phyloP scores from a whole-genome alignment of 2,329 filamentous ascomycete species.

The Lanzia echinophila region DNA sequence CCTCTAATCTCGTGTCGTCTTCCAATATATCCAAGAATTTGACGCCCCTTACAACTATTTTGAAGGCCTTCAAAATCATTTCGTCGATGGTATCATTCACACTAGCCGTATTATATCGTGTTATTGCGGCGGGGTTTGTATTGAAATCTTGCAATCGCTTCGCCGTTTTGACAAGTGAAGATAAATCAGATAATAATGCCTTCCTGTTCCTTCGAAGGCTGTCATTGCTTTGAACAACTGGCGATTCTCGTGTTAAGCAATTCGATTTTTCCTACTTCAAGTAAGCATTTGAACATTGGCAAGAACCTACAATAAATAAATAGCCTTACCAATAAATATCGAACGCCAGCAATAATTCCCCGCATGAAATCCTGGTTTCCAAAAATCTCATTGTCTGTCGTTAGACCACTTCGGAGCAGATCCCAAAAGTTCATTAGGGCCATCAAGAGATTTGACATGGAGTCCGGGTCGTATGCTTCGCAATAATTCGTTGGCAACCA shows the following conservation, averaged over 20 bases:
- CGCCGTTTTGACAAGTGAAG: constrained; percentile 79
- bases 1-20: constrained; percentile 48
- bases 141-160: constrained; percentile 75
- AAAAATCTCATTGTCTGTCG: constrained; percentile 72
- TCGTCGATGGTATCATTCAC: constrained; percentile 79
- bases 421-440: constrained; percentile 92
- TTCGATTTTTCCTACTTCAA: constrained; percentile 71
- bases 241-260: constrained; percentile 77
- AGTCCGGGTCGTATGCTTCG: constrained; percentile 83
- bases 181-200: constrained; percentile 81
- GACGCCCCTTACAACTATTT: constrained; percentile 85
- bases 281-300: neutral
- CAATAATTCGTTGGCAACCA: constrained; percentile 99
- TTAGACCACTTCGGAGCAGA: constrained; percentile 68
- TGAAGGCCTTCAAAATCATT: constrained; percentile 89
- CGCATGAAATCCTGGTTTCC: constrained; percentile 91
- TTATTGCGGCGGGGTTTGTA: constrained; percentile 28
- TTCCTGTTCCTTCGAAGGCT: constrained; percentile 75
- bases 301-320: neutral
- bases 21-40: constrained; percentile 83
- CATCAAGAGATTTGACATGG: constrained; percentile 78
- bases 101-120: constrained; percentile 43
- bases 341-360: constrained; percentile 86
- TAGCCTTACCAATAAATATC: constrained; percentile 80
- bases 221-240: constrained; percentile 68